phyloP scores from a whole-genome alignment of 2,329 filamentous ascomycete genomes.

The Geosmithia putterillii region DNA sequence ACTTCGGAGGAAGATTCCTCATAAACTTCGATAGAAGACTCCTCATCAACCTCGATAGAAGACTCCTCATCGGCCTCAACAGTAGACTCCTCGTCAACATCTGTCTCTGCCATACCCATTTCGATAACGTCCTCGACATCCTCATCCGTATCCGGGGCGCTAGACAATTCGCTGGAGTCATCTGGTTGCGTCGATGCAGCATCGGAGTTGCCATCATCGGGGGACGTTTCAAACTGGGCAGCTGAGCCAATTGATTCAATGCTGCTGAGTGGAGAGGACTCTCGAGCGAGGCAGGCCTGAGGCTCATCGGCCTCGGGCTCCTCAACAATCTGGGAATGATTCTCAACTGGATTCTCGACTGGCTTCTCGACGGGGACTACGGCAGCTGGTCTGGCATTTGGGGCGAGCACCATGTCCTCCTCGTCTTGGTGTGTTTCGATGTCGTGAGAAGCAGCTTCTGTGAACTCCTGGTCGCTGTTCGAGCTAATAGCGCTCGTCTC shows the following conservation, averaged over 20 bases:
- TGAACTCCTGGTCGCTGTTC: background rate
- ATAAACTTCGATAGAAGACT: too few species aligned
- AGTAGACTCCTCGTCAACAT: background rate
- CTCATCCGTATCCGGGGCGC: background rate
- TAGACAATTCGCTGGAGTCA: background rate
- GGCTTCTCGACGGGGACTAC: background rate
- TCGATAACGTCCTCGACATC: background rate
- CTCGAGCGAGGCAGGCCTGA: background rate
- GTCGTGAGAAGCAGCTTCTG: background rate
- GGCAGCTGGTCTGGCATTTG: background rate
- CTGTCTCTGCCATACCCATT: background rate
- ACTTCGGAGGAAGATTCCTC: too few species aligned
- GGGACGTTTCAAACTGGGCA: background rate
- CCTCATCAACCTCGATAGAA: too few species aligned
- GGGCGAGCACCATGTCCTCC: too few species aligned
- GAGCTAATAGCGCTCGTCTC: background rate
- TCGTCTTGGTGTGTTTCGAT: background rate
- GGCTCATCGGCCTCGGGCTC: background rate
- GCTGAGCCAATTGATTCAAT: background rate
- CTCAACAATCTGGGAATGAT: too few species aligned
- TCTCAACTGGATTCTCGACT: too few species aligned
- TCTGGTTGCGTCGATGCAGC: background rate
- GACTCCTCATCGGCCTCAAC: too few species aligned
- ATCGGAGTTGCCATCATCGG: background rate
- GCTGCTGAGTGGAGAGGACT: background rate